phyloP scores from a whole-genome alignment of 2,329 filamentous ascomycete species.

The Arthrobotrys musiformis region DNA sequence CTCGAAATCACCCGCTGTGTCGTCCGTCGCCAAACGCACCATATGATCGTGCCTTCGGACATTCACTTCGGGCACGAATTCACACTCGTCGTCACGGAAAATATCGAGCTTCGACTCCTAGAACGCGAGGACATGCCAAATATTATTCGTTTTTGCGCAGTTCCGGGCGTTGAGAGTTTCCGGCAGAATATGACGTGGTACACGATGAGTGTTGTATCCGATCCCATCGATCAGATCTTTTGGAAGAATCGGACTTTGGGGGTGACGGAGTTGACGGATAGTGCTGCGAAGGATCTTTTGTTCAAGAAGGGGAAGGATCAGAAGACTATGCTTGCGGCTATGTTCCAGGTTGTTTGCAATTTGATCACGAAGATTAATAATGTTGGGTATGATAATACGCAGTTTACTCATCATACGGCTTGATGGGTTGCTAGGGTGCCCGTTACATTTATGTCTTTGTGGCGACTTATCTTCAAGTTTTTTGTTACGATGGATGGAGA shows the following conservation, averaged over 20 bases:
- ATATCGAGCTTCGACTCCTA: constrained; percentile 43
- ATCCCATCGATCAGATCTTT: constrained; percentile 35
- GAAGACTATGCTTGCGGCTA: constrained; percentile 29
- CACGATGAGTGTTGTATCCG: constrained; percentile 27
- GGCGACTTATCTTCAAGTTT: too few species aligned
- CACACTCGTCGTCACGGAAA: constrained; percentile 40
- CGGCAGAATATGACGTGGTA: constrained; percentile 48
- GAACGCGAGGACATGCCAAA: constrained; percentile 21
- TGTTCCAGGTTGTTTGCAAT: constrained; percentile 39
- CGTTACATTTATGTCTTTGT: too few species aligned
- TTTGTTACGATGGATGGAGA: neutral
- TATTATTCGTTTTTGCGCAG: constrained; percentile 29
- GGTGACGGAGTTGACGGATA: constrained; percentile 29
- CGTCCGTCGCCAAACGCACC: constrained; percentile 35
- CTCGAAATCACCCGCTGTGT: constrained; percentile 23
- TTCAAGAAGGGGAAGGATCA: constrained; percentile 22
- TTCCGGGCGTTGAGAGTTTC: constrained; percentile 24
- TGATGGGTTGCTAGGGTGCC: neutral
- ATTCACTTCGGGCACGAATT: constrained; percentile 48
- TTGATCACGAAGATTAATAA: constrained; percentile 50
- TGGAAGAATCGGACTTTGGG: constrained; percentile 35
- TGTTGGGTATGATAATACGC: constrained; percentile 45
- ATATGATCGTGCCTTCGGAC: constrained; percentile 44
- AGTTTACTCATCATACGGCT: constrained; percentile 34
- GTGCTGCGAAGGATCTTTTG: constrained; percentile 36